Base-by-base conservation (phyloP, 441 rosid genomes). In the Flueggea neowawraea region DNA sequence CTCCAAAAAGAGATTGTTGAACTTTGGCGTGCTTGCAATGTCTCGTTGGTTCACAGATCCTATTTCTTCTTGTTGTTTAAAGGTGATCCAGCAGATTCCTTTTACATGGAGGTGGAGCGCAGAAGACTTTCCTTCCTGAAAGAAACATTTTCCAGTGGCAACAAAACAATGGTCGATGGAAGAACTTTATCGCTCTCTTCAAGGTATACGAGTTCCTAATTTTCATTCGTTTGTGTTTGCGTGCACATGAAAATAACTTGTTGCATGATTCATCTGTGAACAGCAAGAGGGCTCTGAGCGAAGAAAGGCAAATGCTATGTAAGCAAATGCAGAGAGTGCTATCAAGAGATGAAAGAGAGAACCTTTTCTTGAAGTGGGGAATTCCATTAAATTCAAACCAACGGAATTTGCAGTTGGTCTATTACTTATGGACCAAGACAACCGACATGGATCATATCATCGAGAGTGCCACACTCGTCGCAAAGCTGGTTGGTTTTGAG, bases 51-150 rank as follows among this genome's bases (percentile, higher is more conserved):
- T 65, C 99, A 94, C 77, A 76, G 96, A 70, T 83, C 90, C 76
- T 89, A 91, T 84, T 89, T 94, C 80, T 86, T 80, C 76, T 77
- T 91, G 65, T 82, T 86, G 33, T 85, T 87, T 62, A 83, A 84
- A 67, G 96, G 97, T 56, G 91, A 91, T 72, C 86, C 83, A 5
- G 68, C 81, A 56, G 96, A 91, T 73, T 80, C 90, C n/a, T 75
- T 89, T 70, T 91, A 86, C 75, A 78, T 95, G 96, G 98, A 91
- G 72, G 96, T 88, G 31, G 98, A 95, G 78, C 87, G 77, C 51
- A 82, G 92, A 64, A 82, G 94, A 67, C 66, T 95, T 62, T 64
- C 81, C 65, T 80, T 86, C 70, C 82, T 91, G 11, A 88, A 78
- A 76, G 81, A 85, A 50, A 75, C 82, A 14, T 88, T 81, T 66